A percentile compares a stretch with the other conserved stretches of the same genome.
Conservation (phyloP, 345 rosid genomes). For the Raphanus sativus region DNA sequence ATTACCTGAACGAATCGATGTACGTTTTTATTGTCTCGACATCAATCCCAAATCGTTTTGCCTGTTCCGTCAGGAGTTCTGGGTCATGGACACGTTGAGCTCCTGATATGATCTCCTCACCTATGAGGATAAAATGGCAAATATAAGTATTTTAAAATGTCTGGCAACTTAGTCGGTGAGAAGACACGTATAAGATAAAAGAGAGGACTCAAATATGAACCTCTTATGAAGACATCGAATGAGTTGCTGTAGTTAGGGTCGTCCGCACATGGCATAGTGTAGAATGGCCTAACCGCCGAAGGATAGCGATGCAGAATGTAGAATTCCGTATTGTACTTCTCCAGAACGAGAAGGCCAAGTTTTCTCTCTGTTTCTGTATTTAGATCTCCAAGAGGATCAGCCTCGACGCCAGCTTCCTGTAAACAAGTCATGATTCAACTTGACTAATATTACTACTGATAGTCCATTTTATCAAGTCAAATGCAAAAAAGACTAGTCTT, state of each 20-base stretch:
- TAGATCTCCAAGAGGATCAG: background rate
- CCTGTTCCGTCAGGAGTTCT: conserved; percentile 56
- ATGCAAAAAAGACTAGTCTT: background rate
- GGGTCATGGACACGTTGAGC: conserved; percentile 76
- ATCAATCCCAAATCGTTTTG: conserved; percentile 47
- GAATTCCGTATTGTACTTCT: background rate
- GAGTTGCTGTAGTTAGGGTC: background rate
- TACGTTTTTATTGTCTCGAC: conserved; percentile 54
- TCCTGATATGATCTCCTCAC: conserved; percentile 89
- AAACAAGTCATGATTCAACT: background rate
- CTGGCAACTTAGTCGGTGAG: background rate
- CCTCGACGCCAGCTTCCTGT: conserved; percentile 5
- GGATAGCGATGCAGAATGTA: background rate
- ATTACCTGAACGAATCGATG: conserved; percentile 73
- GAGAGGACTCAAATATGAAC: background rate
- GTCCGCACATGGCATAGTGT: background rate
- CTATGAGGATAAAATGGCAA: conserved; percentile 34
- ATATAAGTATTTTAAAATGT: background rate
- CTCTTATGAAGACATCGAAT: background rate
- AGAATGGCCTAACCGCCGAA: background rate
- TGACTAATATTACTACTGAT: background rate
- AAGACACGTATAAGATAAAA: background rate
- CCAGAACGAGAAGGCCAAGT: background rate
- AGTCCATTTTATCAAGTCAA: background rate
- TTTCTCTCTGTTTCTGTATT: background rate